Percentiles rank a stretch among this genome's conserved stretches.
Conservation (phyloP, 306 rosid species). For the Purshia tridentata region DNA sequence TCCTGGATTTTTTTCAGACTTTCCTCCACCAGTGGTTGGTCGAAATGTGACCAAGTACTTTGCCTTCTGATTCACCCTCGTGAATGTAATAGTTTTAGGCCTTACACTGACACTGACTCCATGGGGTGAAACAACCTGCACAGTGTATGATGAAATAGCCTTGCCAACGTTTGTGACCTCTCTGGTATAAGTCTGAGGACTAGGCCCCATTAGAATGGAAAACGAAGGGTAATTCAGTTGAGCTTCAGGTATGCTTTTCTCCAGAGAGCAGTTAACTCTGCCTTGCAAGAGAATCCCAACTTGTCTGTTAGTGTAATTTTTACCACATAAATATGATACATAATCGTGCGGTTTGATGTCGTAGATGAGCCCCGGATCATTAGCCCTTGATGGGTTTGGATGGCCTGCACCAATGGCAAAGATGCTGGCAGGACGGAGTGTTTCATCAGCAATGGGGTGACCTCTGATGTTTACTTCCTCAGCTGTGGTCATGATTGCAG, state of each 20-base stretch:
- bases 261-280: constrained; percentile 29
- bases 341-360: constrained; percentile 44
- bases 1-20: neutral
- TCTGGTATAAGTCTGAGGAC: constrained; percentile 34
- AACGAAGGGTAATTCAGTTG: constrained; percentile 54
- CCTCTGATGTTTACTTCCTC: neutral
- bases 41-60: constrained; percentile 27
- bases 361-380: constrained; percentile 55
- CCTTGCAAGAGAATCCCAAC: constrained; percentile 24
- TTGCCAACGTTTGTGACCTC: constrained; percentile 49
- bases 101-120: constrained; percentile 23
- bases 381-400: constrained; percentile 46
- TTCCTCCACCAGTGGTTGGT: neutral
- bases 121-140: constrained; percentile 26
- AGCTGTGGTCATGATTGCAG: constrained; percentile 34
- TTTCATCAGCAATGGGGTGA: neutral
- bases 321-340: constrained; percentile 51
- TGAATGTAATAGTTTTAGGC: constrained; percentile 35
- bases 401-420: constrained; percentile 57
- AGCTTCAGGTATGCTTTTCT: constrained; percentile 25
- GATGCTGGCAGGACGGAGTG: constrained; percentile 10
- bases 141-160: constrained; percentile 23
- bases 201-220: constrained; percentile 27
- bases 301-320: constrained; percentile 36
- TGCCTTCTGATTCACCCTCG: constrained; percentile 36